Evolutionary conservation across 768 basidiomycete species (phyloP).

Genomic region (Mrakia blollopis): DNA sequence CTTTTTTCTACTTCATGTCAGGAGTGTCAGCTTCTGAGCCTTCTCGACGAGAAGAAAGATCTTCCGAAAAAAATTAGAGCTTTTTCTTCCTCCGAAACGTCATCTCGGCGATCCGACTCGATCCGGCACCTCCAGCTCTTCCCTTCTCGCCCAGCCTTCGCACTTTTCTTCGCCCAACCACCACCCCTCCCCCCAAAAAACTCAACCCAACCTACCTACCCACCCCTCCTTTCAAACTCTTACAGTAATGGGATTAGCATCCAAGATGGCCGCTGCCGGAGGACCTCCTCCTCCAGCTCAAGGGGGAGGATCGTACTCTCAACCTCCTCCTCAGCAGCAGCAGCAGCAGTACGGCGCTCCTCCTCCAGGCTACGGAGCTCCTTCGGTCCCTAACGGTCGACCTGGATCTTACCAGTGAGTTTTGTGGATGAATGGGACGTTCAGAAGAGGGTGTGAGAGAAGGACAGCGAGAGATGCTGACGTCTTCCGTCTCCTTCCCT

Average conservation of each 20-base stretch:
- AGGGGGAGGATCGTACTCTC: too few species aligned
- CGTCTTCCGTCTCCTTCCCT: background rate
- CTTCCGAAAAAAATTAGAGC: too few species aligned
- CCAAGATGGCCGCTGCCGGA: conserved; percentile 12
- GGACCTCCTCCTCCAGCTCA: background rate
- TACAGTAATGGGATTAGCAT: background rate
- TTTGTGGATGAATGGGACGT: too few species aligned
- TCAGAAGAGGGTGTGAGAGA: too few species aligned
- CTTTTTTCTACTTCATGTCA: too few species aligned
- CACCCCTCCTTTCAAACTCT: background rate
- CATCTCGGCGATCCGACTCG: too few species aligned
- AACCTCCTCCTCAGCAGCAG: conserved; percentile 4
- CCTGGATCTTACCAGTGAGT: conserved; percentile 25
- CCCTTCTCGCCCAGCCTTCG: too few species aligned
- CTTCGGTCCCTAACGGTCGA: conserved; percentile 12
- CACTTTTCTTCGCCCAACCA: too few species aligned
- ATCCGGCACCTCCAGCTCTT: too few species aligned
- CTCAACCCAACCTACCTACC: background rate
- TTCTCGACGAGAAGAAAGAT: too few species aligned
- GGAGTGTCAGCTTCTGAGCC: too few species aligned
- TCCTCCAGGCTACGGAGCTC: conserved; percentile 25
- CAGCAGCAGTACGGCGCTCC: conserved; percentile 20
- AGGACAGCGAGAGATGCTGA: background rate
- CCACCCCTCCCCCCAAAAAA: background rate
- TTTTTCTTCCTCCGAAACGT: too few species aligned